Evolutionary conservation across 2,329 filamentous ascomycete species (phyloP).

Genomic region (Fusarium concolor): DNA sequence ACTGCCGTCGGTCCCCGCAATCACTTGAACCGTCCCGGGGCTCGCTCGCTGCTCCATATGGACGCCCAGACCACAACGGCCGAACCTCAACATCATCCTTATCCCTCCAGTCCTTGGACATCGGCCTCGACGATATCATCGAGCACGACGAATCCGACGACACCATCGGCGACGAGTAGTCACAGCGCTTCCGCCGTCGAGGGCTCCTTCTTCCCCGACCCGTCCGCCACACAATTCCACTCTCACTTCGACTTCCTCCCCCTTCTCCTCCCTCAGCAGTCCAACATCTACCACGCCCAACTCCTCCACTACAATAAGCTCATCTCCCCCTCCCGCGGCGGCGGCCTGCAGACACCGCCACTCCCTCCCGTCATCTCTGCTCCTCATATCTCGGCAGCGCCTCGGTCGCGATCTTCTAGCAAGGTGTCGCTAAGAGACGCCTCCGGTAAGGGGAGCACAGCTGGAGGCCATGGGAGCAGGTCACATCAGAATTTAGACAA

Average conservation of each 20-base stretch:
- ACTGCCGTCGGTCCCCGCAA: conserved; percentile 41
- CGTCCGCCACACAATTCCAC: conserved; percentile 51
- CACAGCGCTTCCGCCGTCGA: conserved; percentile 47
- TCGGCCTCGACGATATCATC: conserved; percentile 45
- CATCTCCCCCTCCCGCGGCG: conserved; percentile 67
- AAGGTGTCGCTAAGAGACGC: conserved; percentile 69
- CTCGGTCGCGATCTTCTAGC: conserved; percentile 69
- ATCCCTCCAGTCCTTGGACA: conserved; percentile 50
- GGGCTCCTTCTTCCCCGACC: conserved; percentile 48
- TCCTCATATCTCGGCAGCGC: conserved; percentile 66
- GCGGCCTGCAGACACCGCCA: conserved; percentile 67
- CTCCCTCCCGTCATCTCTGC: conserved; percentile 67
- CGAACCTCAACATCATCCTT: conserved; percentile 53
- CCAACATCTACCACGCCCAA: conserved; percentile 70
- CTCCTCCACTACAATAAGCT: conserved; percentile 75
- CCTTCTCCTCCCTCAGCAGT: conserved; percentile 68
- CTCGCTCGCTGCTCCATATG: conserved; percentile 53
- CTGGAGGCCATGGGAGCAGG: conserved; percentile 75
- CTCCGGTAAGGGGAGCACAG: conserved; percentile 58
- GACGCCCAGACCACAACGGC: conserved; percentile 54
- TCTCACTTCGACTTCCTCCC: conserved; percentile 66
- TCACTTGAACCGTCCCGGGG: conserved; percentile 44
- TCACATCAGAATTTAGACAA: conserved; percentile 66
- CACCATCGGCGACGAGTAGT: conserved; percentile 45
- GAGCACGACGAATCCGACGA: conserved; percentile 42